phyloP scores from a whole-genome alignment of 257 asterid species.

The Fraxinus americana region DNA sequence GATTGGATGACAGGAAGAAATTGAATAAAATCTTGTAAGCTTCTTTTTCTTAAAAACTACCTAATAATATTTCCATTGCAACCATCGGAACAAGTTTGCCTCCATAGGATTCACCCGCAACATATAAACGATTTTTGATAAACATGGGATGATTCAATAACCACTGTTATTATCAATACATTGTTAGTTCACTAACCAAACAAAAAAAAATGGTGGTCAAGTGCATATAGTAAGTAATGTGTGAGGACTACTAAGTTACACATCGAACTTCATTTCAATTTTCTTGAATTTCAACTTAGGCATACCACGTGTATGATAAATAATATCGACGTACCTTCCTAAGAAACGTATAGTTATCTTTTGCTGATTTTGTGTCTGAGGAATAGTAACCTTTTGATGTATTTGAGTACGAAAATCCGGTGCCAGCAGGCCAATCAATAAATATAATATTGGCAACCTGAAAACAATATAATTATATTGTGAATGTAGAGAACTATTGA shows the following conservation, averaged over 20 bases:
- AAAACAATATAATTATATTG: background rate
- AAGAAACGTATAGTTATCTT: constrained; percentile 30
- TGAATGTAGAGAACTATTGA: background rate
- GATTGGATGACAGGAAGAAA: background rate
- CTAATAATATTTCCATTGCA: constrained; percentile 46
- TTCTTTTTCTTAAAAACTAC: constrained; percentile 17
- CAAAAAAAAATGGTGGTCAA: background rate
- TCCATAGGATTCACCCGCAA: constrained; percentile 63
- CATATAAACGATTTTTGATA: constrained; percentile 35
- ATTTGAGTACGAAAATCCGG: constrained; percentile 51
- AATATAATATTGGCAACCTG: constrained; percentile 52
- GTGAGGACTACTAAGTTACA: no score
- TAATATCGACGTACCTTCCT: constrained; percentile 32
- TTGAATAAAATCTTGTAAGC: background rate
- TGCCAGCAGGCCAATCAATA: constrained; percentile 58
- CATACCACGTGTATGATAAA: background rate
- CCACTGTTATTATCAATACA: constrained; percentile 46
- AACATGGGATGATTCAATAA: constrained; percentile 45
- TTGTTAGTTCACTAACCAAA: background rate
- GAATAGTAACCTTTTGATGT: constrained; percentile 25
- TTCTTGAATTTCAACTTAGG: background rate
- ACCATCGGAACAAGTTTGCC: constrained; percentile 48
- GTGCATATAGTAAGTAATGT: no score
- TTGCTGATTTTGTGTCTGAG: constrained; percentile 31
- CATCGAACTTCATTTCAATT: background rate